A percentile compares a stretch with the other conserved stretches of the same genome.
Evolutionary conservation across 148 eudicot species (phyloP).

Genomic region (Chenopodium formosanum): DNA sequence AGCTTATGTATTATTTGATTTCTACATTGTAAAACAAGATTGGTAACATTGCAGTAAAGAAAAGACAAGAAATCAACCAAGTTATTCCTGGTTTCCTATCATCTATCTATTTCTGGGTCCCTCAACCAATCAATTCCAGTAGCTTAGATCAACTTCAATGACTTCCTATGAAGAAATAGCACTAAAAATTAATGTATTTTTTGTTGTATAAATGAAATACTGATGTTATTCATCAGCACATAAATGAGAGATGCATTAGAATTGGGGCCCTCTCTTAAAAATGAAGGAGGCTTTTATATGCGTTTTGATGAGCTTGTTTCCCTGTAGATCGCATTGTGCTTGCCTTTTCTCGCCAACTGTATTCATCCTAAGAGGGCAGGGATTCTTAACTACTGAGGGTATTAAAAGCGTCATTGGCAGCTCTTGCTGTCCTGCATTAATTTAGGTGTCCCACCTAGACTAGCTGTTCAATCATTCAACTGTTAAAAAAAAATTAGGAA

Average conservation of each 20-base stretch:
- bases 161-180: neutral
- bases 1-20: too few relatives aligned
- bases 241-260: neutral
- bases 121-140: neutral
- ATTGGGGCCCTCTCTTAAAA: neutral
- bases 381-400: conserved; percentile 19
- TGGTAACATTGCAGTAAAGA: neutral
- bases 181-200: neutral
- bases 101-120: neutral
- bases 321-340: conserved; percentile 23
- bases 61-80: too few relatives aligned
- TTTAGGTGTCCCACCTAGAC: conserved; percentile 25
- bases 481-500: neutral
- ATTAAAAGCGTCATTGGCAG: conserved; percentile 27
- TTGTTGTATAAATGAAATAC: conserved; percentile 8
- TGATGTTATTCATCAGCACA: neutral
- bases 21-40: neutral
- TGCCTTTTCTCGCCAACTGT: conserved; percentile 36
- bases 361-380: conserved; percentile 29
- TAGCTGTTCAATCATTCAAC: conserved; percentile 31
- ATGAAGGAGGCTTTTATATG: neutral
- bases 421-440: conserved; percentile 26
- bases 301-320: conserved; percentile 13
- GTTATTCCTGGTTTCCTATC: too few relatives aligned
- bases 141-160: conserved; percentile 8